Evolutionary conservation across 352 stramenopile genomes (phyloP).

Genomic region (Pythium phragmitis): DNA sequence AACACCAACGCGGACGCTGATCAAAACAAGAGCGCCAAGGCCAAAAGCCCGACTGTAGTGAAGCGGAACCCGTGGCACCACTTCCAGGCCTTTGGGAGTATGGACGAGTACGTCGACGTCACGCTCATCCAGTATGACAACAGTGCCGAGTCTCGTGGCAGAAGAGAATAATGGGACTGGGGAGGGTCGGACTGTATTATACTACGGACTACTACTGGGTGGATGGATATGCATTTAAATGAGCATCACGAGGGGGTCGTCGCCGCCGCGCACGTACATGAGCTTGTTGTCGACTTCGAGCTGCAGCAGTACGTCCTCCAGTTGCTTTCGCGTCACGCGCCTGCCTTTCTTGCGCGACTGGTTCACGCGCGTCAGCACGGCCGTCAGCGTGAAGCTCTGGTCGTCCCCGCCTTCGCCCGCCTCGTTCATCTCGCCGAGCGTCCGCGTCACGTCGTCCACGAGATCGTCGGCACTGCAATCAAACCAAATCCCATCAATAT

Average conservation of each 20-base stretch:
- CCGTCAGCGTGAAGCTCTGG: constrained; percentile 57
- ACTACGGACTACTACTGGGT: constrained; percentile 17
- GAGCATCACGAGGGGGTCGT: constrained; percentile 83
- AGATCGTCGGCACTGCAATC: constrained; percentile 49
- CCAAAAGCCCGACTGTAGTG: background rate
- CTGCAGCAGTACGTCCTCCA: constrained; percentile 69
- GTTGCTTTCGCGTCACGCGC: constrained; percentile 42
- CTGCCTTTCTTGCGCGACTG: constrained; percentile 26
- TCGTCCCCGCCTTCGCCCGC: constrained; percentile 49
- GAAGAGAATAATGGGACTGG: background rate
- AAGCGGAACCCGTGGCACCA: constrained; percentile 40
- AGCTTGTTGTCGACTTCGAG: constrained; percentile 89
- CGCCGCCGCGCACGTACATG: constrained; percentile 87
- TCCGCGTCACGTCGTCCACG: constrained; percentile 56
- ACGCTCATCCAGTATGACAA: constrained; percentile 73
- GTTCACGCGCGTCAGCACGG: constrained; percentile 63
- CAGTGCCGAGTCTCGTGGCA: background rate
- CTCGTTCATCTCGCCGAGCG: constrained; percentile 60
- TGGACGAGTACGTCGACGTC: constrained; percentile 71
- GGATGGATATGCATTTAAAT: constrained; percentile 47
- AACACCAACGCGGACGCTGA: background rate
- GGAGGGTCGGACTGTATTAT: constrained; percentile 17
- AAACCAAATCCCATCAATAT: background rate
- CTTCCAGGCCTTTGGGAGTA: constrained; percentile 60
- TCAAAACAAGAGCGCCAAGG: background rate